Evolutionary conservation across 805 yeast genomes (phyloP).

Genomic region (Starmerella sirachaensis): DNA sequence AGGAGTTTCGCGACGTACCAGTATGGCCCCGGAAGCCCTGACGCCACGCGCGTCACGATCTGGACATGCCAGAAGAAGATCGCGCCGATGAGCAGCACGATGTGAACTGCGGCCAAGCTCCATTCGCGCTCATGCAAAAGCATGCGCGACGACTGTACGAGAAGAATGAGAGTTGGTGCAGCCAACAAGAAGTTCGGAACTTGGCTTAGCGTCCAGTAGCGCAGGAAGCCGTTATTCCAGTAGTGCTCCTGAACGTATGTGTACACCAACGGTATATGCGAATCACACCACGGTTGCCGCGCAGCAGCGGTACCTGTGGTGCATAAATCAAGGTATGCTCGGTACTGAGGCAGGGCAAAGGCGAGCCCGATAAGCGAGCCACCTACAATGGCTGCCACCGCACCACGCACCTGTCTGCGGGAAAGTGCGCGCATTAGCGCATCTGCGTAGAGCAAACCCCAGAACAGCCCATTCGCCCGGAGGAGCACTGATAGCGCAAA

Average conservation of each 20-base stretch:
- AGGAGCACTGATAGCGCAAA: constrained; percentile 49
- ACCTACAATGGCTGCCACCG: constrained; percentile 30
- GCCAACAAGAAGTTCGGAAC: constrained; percentile 74
- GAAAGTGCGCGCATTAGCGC: constrained; percentile 3
- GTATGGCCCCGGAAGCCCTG: constrained; percentile 62
- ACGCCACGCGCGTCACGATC: constrained; percentile 64
- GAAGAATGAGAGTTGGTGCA: constrained; percentile 47
- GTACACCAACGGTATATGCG: constrained; percentile 46
- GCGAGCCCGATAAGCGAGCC: constrained; percentile 45
- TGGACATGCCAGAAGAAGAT: constrained; percentile 69
- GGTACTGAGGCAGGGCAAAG: constrained; percentile 37
- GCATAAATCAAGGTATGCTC: constrained; percentile 52
- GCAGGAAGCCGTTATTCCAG: constrained; percentile 75
- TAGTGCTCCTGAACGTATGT: constrained; percentile 63
- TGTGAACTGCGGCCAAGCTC: constrained; percentile 26
- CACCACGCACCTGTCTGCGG: neutral
- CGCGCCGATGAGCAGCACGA: constrained; percentile 39
- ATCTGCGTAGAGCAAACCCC: constrained; percentile 51
- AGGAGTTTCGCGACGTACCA: constrained; percentile 51
- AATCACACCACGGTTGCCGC: constrained; percentile 50
- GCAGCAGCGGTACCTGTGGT: constrained; percentile 39
- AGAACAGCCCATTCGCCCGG: constrained; percentile 63
- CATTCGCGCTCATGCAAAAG: constrained; percentile 23
- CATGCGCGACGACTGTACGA: constrained; percentile 31
- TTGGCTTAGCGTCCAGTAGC: constrained; percentile 73